Percentiles rank a stretch among this genome's conserved stretches.
Conservation (phyloP, 345 rosid genomes). For the Eucalyptus marginata region DNA sequence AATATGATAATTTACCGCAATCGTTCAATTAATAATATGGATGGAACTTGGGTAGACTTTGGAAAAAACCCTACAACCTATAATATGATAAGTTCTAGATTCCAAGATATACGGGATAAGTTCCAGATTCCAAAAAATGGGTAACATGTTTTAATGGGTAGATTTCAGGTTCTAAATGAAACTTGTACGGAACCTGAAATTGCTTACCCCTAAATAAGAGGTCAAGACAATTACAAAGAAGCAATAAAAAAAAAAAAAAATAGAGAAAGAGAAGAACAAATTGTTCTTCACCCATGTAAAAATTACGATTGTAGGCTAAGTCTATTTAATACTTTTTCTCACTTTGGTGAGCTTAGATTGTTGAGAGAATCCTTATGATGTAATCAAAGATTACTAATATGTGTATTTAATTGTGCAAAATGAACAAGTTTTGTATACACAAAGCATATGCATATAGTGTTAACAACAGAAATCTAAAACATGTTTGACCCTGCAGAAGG, state of each 20-base stretch:
- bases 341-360: background rate
- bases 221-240: background rate
- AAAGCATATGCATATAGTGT: background rate
- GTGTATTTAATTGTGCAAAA: background rate
- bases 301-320: background rate
- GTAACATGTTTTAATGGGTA: fast-evolving
- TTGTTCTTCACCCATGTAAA: background rate
- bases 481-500: background rate
- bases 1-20: too few relatives aligned
- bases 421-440: background rate
- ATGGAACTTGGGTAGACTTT: too few relatives aligned
- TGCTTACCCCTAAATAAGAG: background rate
- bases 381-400: background rate
- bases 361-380: background rate
- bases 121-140: fast-evolving
- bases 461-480: background rate
- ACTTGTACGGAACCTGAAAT: fast-evolving
- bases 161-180: too few relatives aligned
- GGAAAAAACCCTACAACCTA: too few relatives aligned
- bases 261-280: background rate
- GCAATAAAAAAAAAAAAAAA: background rate
- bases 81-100: too few relatives aligned
- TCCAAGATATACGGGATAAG: too few relatives aligned
- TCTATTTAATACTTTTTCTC: background rate
- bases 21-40: too few relatives aligned